A percentile compares a stretch with the other conserved stretches of the same genome.
Conservation (phyloP, 495 filamentous ascomycete genomes). For the Parmelia sp. region DNA sequence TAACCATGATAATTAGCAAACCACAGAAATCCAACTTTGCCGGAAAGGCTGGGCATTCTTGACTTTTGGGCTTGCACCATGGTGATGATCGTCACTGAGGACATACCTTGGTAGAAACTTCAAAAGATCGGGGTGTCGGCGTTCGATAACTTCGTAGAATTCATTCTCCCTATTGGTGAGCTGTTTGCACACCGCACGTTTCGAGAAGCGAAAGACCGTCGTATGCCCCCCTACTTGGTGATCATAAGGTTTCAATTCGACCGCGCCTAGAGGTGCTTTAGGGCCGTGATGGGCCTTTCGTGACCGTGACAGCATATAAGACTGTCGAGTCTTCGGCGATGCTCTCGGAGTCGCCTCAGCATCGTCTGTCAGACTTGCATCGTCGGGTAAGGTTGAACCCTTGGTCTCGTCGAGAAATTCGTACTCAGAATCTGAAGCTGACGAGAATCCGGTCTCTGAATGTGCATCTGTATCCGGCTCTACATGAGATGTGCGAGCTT, state of each 20-base stretch:
- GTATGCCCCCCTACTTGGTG: conserved; percentile 97
- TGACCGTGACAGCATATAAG: conserved; percentile 33
- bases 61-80: background rate
- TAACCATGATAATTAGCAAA: conserved; percentile 30
- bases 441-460: conserved; percentile 38
- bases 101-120: conserved; percentile 85
- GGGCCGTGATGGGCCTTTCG: conserved; percentile 29
- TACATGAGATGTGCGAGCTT: conserved; percentile 34
- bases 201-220: conserved; percentile 91
- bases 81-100: conserved; percentile 18
- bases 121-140: conserved; percentile 78
- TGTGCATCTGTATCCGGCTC: conserved; percentile 32
- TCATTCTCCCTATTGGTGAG: conserved; percentile 96
- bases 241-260: conserved; percentile 92
- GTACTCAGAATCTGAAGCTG: conserved; percentile 55
- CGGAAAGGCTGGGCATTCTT: background rate
- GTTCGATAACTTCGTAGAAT: conserved; percentile 95
- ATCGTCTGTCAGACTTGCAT: conserved; percentile 51
- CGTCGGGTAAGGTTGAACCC: conserved; percentile 42
- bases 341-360: conserved; percentile 56
- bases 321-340: conserved; percentile 42
- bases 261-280: conserved; percentile 71
- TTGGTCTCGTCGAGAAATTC: conserved; percentile 50
- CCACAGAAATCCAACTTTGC: background rate
- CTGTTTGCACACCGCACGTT: conserved; percentile 93